Conservation (phyloP, 1,139 yeast genomes). For the Magnusiomyces suaveolens region DNA sequence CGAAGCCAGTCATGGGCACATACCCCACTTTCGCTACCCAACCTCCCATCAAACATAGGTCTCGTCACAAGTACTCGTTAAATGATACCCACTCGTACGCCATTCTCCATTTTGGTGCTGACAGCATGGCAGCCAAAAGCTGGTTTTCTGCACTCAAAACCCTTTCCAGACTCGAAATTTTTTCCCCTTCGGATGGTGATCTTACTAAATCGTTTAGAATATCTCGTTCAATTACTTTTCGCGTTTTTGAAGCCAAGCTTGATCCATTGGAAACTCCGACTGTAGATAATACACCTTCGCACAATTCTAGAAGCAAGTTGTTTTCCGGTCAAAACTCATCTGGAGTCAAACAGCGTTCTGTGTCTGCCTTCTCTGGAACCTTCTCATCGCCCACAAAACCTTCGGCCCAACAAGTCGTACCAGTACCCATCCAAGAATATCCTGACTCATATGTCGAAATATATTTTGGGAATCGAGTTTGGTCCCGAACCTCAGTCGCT, state of each 20-base stretch:
- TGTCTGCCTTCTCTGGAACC: neutral
- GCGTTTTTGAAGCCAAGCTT: constrained; percentile 56
- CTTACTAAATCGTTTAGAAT: constrained; percentile 39
- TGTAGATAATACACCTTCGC: too few species aligned
- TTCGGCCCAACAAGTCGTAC: neutral
- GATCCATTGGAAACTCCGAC: neutral
- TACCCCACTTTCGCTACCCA: neutral
- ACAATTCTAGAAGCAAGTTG: too few species aligned
- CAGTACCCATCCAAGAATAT: neutral
- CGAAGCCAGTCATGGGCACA: neutral
- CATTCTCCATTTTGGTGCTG: constrained; percentile 5
- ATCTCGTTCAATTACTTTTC: constrained; percentile 44
- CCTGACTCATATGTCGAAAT: constrained; percentile 40
- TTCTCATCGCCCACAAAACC: neutral
- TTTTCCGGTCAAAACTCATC: neutral
- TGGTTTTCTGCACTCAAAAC: constrained; percentile 72
- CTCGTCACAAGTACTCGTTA: neutral
- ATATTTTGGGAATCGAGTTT: constrained; percentile 44
- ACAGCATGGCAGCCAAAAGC: constrained; percentile 31
- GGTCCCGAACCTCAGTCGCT: constrained; percentile 49
- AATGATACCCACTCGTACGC: neutral
- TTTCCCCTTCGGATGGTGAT: constrained; percentile 31
- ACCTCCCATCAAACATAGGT: neutral
- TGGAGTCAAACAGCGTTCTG: neutral
- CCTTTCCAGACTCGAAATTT: constrained; percentile 53